Conservation (phyloP, 371 early-diverging fungal genomes). For the Mortierella sp. region DNA sequence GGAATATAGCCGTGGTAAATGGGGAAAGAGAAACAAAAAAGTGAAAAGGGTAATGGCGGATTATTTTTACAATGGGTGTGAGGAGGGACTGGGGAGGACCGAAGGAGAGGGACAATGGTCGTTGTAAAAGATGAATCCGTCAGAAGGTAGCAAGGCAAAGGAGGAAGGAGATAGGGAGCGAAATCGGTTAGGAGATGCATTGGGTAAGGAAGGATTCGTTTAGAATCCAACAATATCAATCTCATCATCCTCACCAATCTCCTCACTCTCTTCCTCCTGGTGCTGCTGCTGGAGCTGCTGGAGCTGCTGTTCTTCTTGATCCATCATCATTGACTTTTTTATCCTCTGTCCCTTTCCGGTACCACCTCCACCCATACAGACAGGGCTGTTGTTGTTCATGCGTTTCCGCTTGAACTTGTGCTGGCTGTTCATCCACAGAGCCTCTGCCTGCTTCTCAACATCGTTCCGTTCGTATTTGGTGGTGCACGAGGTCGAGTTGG, state of each 20-base stretch:
- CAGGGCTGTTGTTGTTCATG: slow-evolving; percentile 32
- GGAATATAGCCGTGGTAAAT: background rate
- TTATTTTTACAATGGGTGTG: slow-evolving; percentile 5
- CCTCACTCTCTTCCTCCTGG: slow-evolving; percentile 16
- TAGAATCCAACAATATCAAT: slow-evolving; percentile 33
- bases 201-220: background rate
- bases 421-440: slow-evolving; percentile 27
- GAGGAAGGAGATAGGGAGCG: background rate
- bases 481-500: slow-evolving; percentile 16
- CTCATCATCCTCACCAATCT: slow-evolving; percentile 26
- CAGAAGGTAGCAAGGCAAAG: background rate
- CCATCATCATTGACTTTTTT: slow-evolving; percentile 16
- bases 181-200: background rate
- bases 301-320: slow-evolving; percentile 11
- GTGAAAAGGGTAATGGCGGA: background rate
- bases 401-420: slow-evolving; percentile 36
- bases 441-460: slow-evolving; percentile 22
- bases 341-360: slow-evolving; percentile 27
- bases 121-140: slow-evolving; percentile 12
- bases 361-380: slow-evolving; percentile 45
- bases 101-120: background rate
- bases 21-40: background rate
- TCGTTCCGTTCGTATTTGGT: slow-evolving; percentile 13
- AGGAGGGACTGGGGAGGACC: background rate
- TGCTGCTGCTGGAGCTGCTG: background rate